Base-by-base conservation (phyloP, 1,139 yeast species). In the Debaryomyces sp. region DNA sequence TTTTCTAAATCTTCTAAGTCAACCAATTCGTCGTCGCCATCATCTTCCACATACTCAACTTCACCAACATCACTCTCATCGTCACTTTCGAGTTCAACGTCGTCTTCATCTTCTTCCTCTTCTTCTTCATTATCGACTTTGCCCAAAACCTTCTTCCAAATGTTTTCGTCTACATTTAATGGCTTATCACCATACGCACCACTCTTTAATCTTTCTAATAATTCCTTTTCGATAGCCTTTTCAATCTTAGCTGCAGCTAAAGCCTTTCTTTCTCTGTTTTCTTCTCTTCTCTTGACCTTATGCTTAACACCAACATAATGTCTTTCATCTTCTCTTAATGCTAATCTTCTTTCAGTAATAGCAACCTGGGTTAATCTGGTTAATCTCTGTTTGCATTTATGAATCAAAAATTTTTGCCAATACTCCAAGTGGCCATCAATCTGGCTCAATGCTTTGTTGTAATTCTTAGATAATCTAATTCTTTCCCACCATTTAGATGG, bases 101-200 rank as follows among this genome's bases (percentile, higher is more conserved):
- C 85, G 48, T 81, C 85, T 43, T 78, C 78, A 8, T 66, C 69
- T 43, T 79, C 85, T 36, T 83, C 84, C 50, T 82, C 88, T 51
- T 83, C 86, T 45, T 82, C 78, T 61, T 78, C 77, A 43, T 72
- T 71, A 54, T 80, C 85, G 59, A 86, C 85, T 56, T 81, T 84
- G 56, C 94, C 90, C 73, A 94, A 81, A 23, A 94, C 96, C 73
- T 85, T 89, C 79, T 87, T 87, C 99, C 99, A 94, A 53, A 94
- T 84, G 71, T 85, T 86, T 63, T 92, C 97, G 61, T 94, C 98
- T 40, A 94, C 99, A 63, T 94, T 94, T 64, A 94, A 78, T 50
- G 99, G 99, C 67, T 92, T 89, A 63, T 94, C 98, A 54, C 99
- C 99, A 63, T 94, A 94, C 6, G 98, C 98, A 54, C 99, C 99